phyloP scores from a whole-genome alignment of 1,284 basidiomycete species.

The Cryptococcus sp. region DNA sequence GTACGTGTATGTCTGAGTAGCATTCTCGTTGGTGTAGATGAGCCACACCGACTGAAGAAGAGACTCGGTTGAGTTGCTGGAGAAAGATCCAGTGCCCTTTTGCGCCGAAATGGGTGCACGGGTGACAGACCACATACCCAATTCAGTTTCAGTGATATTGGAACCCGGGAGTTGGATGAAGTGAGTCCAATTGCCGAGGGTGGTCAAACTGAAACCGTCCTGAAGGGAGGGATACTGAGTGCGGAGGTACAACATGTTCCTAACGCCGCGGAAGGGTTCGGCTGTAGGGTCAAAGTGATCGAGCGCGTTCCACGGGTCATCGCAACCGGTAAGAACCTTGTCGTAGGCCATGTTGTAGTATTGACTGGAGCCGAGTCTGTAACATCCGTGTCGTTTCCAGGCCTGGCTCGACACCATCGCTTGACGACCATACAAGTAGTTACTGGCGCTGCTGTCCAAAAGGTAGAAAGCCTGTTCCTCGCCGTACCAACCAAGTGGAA shows the following conservation, averaged over 20 bases:
- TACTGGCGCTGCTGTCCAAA: conserved; percentile 76
- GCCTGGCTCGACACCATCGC: conserved; percentile 79
- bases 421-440: conserved; percentile 84
- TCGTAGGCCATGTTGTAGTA: conserved; percentile 87
- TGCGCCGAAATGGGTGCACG: conserved; percentile 62
- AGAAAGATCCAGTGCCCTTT: conserved; percentile 49
- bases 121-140: conserved; percentile 80
- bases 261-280: conserved; percentile 69
- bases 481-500: conserved; percentile 80
- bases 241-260: conserved; percentile 72
- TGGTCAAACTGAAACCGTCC: conserved; percentile 78
- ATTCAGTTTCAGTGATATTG: conserved; percentile 72
- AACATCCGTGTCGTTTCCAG: conserved; percentile 90
- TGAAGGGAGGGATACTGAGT: conserved; percentile 68
- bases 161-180: conserved; percentile 76
- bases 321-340: conserved; percentile 72
- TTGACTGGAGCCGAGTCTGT: conserved; percentile 79
- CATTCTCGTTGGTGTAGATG: conserved; percentile 80
- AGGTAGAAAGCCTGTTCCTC: conserved; percentile 84
- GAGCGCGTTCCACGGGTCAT: conserved; percentile 82
- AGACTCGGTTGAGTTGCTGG: conserved; percentile 53
- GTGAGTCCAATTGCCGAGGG: conserved; percentile 79
- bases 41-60: conserved; percentile 68
- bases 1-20: conserved; percentile 64
- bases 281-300: conserved; percentile 93